Evolutionary conservation across 1,284 basidiomycete species (phyloP).

Genomic region (Fomitopsis pinicola): DNA sequence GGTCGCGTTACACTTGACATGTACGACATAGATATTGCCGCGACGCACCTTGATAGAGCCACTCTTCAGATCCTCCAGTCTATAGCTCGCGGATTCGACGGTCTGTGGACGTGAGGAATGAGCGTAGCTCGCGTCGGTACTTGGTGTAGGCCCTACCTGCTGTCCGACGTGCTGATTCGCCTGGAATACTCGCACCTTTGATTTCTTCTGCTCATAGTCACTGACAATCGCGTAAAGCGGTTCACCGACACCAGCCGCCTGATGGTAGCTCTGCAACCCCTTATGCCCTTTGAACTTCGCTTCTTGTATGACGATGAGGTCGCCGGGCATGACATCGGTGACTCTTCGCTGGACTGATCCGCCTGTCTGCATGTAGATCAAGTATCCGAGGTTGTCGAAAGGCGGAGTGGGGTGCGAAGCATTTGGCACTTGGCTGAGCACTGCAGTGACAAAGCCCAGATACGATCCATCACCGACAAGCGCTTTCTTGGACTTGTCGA

Average conservation of each 20-base stretch:
- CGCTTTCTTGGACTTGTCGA: conserved; percentile 70
- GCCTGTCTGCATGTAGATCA: conserved; percentile 72
- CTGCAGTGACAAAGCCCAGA: conserved; percentile 68
- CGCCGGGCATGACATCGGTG: conserved; percentile 84
- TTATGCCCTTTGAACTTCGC: conserved; percentile 89
- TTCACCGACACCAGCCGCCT: conserved; percentile 53
- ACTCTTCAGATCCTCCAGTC: conserved; percentile 85
- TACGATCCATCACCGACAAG: conserved; percentile 83
- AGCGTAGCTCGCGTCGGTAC: neutral
- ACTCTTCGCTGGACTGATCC: conserved; percentile 62
- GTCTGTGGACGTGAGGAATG: conserved; percentile 36
- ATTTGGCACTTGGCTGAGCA: conserved; percentile 56
- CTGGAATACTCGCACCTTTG: conserved; percentile 79
- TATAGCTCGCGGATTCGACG: conserved; percentile 79
- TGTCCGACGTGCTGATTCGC: conserved; percentile 77
- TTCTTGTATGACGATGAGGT: conserved; percentile 73
- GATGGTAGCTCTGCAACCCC: conserved; percentile 69
- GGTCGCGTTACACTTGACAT: neutral
- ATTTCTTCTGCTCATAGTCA: conserved; percentile 84
- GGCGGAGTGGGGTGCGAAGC: conserved; percentile 33
- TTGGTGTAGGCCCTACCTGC: conserved; percentile 41
- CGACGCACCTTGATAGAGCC: conserved; percentile 66
- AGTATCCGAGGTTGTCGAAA: conserved; percentile 57
- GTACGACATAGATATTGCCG: neutral
- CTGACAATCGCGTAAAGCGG: conserved; percentile 72